Percentiles rank a stretch among this genome's conserved stretches.
phyloP scores from a whole-genome alignment of 306 rosid genomes.

The Rosa multiflora region DNA sequence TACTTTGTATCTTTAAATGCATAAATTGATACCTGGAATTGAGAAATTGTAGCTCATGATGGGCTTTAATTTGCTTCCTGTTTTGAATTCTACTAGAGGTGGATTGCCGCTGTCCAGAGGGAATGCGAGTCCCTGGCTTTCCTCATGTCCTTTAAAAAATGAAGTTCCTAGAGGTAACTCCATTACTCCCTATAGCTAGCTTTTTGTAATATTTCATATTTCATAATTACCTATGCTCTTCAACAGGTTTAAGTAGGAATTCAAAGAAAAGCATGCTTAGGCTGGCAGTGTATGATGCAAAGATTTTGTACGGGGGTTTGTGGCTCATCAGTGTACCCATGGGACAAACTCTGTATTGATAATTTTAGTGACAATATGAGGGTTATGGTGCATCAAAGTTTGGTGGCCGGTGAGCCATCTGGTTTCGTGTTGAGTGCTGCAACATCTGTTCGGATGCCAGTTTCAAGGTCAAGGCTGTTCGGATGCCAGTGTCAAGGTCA shows the following conservation, averaged over 20 bases:
- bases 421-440: slow-evolving; percentile 75
- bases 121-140: slow-evolving; percentile 62
- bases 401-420: slow-evolving; percentile 52
- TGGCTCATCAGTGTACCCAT: slow-evolving; percentile 45
- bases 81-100: slow-evolving; percentile 27
- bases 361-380: slow-evolving; percentile 50
- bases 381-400: slow-evolving; percentile 52
- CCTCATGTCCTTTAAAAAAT: slow-evolving; percentile 42
- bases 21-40: neutral
- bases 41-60: neutral
- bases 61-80: neutral
- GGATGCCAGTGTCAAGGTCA: slow-evolving; percentile 24
- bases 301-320: slow-evolving; percentile 72
- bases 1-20: neutral
- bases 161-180: slow-evolving; percentile 60
- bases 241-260: slow-evolving; percentile 38
- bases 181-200: neutral
- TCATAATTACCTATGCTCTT: neutral
- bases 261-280: slow-evolving; percentile 60
- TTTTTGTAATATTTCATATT: slow-evolving; percentile 17
- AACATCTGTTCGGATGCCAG: slow-evolving; percentile 74
- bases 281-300: slow-evolving; percentile 73
- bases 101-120: slow-evolving; percentile 83
- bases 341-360: slow-evolving; percentile 54
- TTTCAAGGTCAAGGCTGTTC: slow-evolving; percentile 54